Evolutionary conservation across 1,139 yeast genomes (phyloP), one percentile per base, ranked within the genome.

Genomic region (Oligophagozyma castellii): DNA sequence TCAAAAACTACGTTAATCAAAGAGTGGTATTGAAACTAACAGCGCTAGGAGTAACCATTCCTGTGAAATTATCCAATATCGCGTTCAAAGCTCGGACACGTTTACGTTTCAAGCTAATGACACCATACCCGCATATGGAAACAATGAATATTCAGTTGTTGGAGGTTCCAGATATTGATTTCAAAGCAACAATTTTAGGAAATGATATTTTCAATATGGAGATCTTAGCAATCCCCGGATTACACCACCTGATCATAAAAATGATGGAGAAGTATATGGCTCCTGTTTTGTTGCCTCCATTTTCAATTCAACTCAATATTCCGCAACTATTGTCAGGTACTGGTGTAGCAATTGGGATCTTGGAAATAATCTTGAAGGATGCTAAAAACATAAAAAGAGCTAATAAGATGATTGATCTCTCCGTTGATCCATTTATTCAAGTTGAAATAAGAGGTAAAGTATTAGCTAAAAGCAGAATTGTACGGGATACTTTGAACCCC

Each of bases 311-410:
- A 58, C 61, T 89, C 50, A 86, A 86, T 46, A 67, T 89, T 28
- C 94, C 89, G 50, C 95, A 86, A 56, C 62, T 89, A 51, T 59
- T 86, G 44, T 77, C 92, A 19, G 95, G 95, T 47, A 71, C 80
- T 23, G 77, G 77, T 44, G 72, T 92, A 14, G 77, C 96, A 6
- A 66, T 81, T 42, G 98, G 98, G 57, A 81, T 89, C 16, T 59
- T 86, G 42, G 75, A 75, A 25, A 59, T 89, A 29, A 70, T 67
- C 22, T 63, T 77, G 22, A 70, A 71, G 42, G 59, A 67, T 26
- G 95, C 92, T 14, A 64, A 63, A 39, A 69, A 67, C 23, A 60
- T 89, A 46, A 71, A 68, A 48, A 78, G 80, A 26, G 71, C 76
- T 39, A 73, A 70, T 26, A 54, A 59, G 34, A 61, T 76, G 28